These are phyloP conservation scores for Parascedosporium putredinis DNA, from an alignment of 2,329 filamentous ascomycete species.

Conservation along the genomic window DNA sequence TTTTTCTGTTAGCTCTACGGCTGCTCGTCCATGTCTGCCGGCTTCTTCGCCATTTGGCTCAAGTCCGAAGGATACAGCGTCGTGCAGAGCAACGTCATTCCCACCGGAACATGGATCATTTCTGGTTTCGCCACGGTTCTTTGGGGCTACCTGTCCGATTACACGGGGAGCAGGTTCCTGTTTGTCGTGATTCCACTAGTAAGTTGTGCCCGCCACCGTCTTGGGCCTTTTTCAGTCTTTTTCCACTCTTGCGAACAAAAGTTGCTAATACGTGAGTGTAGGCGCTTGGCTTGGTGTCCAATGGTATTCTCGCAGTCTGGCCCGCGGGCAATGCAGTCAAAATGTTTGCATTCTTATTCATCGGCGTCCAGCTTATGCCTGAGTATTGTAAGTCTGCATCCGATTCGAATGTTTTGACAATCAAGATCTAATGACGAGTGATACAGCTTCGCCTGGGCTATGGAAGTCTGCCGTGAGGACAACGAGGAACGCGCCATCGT, in stretches of 20 bases:
- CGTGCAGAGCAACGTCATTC: conserved; percentile 38
- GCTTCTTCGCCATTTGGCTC: conserved; percentile 43
- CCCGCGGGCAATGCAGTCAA: neutral
- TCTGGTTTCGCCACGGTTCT: conserved; percentile 46
- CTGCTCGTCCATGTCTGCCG: conserved; percentile 32
- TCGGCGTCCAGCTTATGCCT: conserved; percentile 5
- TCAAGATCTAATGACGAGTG: neutral
- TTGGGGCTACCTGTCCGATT: conserved; percentile 18
- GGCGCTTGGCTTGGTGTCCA: conserved; percentile 2
- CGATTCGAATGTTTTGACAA: neutral
- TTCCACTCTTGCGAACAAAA: too few relatives aligned
- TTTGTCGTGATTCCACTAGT: conserved; percentile 2
- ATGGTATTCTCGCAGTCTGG: conserved; percentile 3
- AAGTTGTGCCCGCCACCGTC: neutral
- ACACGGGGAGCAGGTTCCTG: conserved; percentile 4
- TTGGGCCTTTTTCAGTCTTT: neutral
- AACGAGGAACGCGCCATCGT: conserved; percentile 59
- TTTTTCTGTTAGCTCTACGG: conserved; percentile 60
- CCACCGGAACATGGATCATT: conserved; percentile 47
- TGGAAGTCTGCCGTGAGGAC: conserved; percentile 38
- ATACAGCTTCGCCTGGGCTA: conserved; percentile 34
- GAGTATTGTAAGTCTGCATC: conserved; percentile 3
- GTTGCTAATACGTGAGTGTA: too few relatives aligned
- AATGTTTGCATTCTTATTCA: conserved; percentile 6
- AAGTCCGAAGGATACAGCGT: conserved; percentile 32